These are phyloP conservation scores for Oenanthe javanica DNA, from an alignment of 140 eudicot species.

Conservation along the genomic window DNA sequence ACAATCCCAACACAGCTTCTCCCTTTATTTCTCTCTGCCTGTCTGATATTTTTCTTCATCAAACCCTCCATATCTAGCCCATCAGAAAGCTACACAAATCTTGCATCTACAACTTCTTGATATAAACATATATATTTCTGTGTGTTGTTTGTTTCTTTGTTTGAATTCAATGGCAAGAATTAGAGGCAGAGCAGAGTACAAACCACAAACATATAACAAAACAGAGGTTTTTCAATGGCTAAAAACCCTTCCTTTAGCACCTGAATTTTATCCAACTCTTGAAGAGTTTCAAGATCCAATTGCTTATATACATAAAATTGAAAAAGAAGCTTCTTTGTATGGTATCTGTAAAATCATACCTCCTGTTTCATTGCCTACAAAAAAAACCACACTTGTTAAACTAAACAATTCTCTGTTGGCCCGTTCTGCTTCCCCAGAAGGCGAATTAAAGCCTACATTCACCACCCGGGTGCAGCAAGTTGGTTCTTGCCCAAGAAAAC, in stretches of 20 bases:
- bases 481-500: slow-evolving; percentile 62
- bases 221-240: slow-evolving; percentile 68
- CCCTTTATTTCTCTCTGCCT: background rate
- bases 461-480: slow-evolving; percentile 77
- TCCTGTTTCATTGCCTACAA: slow-evolving; percentile 48
- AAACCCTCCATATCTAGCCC: background rate
- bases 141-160: background rate
- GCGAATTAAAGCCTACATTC: slow-evolving; percentile 57
- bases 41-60: background rate
- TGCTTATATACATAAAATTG: slow-evolving; percentile 68
- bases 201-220: background rate
- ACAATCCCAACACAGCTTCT: background rate
- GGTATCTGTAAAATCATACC: slow-evolving; percentile 91
- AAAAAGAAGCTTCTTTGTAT: slow-evolving; percentile 60
- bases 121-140: background rate
- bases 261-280: slow-evolving; percentile 78
- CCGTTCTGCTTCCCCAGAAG: slow-evolving; percentile 20
- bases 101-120: background rate
- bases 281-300: slow-evolving; percentile 88
- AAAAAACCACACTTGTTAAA: slow-evolving; percentile 43
- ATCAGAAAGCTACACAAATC: background rate
- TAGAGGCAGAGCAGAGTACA: slow-evolving; percentile 4
- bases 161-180: background rate
- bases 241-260: slow-evolving; percentile 78
- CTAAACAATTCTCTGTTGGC: slow-evolving; percentile 49